Percentiles rank a stretch among this genome's conserved stretches.
Evolutionary conservation across 1,139 yeast genomes (phyloP).

Genomic region (Geotrichum siamense): DNA sequence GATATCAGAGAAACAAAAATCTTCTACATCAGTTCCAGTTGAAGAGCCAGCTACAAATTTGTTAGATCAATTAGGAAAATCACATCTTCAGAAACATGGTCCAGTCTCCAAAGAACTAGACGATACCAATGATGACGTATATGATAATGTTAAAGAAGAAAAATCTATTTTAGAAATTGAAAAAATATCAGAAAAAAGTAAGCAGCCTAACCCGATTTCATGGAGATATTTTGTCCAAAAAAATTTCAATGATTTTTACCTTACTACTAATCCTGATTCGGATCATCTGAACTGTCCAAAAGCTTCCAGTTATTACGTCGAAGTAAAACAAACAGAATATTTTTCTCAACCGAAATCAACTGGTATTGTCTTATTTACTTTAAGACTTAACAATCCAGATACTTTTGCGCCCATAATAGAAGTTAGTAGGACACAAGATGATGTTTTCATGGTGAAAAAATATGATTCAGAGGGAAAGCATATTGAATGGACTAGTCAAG

Average conservation of each 20-base stretch:
- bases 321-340: constrained; percentile 5
- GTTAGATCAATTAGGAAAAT: not conserved
- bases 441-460: constrained; percentile 5
- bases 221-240: constrained; percentile 30
- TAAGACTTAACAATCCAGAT: constrained; percentile 8
- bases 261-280: constrained; percentile 30
- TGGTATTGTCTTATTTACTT: constrained; percentile 19
- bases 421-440: not conserved
- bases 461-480: not conserved
- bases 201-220: not conserved
- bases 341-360: no score
- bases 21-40: not conserved
- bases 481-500: not conserved
- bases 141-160: not conserved
- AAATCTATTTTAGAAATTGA: not conserved
- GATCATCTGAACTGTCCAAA: constrained; percentile 24
- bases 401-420: constrained; percentile 1
- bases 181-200: not conserved
- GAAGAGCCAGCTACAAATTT: not conserved
- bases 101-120: not conserved
- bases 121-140: not conserved
- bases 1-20: not conserved
- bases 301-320: constrained; percentile 30
- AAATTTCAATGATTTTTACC: constrained; percentile 28
- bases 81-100: not conserved